Evolutionary conservation across 495 filamentous ascomycete species (phyloP).

Genomic region (Oleoguttula mirabilis): DNA sequence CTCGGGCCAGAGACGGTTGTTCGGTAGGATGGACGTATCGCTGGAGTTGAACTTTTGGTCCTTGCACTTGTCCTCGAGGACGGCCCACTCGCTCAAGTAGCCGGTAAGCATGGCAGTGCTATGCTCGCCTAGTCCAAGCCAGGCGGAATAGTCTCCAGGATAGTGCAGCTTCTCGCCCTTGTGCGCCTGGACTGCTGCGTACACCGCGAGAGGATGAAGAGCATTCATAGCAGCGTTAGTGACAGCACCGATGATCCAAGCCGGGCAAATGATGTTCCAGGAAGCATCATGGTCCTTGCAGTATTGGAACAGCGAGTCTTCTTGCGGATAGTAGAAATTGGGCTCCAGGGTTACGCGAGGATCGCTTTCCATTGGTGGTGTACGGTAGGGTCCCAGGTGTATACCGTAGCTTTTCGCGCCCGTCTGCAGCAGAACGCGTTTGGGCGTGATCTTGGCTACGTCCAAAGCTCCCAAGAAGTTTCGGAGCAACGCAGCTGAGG

Average conservation of each 20-base stretch:
- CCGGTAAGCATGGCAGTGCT: conserved; percentile 33
- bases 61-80: conserved; percentile 27
- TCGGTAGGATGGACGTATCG: conserved; percentile 34
- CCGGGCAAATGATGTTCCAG: conserved; percentile 27
- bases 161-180: conserved; percentile 32
- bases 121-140: conserved; percentile 30
- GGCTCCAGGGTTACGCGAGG: conserved; percentile 31
- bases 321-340: conserved; percentile 45
- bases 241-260: conserved; percentile 35
- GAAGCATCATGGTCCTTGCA: conserved; percentile 20
- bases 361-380: conserved; percentile 35
- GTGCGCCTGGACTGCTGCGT: conserved; percentile 34
- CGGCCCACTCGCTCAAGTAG: conserved; percentile 40
- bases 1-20: conserved; percentile 36
- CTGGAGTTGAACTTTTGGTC: conserved; percentile 37
- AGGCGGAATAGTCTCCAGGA: conserved; percentile 32
- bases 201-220: conserved; percentile 34
- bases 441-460: conserved; percentile 31
- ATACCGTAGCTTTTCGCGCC: conserved; percentile 18
- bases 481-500: conserved; percentile 24
- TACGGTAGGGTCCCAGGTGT: conserved; percentile 35
- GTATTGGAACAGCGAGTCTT: conserved; percentile 34
- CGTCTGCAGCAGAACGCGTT: conserved; percentile 38
- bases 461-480: conserved; percentile 39
- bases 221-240: conserved; percentile 38